Conservation (phyloP, 495 filamentous ascomycete genomes). For the Neurospora hispaniola region DNA sequence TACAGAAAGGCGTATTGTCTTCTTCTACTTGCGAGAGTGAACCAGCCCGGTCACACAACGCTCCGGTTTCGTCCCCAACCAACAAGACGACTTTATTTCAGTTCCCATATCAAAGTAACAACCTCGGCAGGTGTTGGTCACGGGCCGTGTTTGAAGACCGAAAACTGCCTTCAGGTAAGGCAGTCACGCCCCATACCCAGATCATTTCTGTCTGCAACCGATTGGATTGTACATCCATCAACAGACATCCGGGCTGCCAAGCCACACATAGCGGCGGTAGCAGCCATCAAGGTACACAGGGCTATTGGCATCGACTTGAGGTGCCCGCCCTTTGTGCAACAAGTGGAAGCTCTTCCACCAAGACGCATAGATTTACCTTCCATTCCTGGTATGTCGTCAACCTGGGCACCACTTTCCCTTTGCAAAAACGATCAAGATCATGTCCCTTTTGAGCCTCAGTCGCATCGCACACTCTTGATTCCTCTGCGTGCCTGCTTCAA, state of each 20-base stretch:
- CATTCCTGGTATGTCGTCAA: background rate
- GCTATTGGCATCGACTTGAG: background rate
- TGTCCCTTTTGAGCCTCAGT: background rate
- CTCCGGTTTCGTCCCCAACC: background rate
- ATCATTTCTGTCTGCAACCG: background rate
- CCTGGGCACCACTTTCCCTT: background rate
- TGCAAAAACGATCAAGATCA: background rate
- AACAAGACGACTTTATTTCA: background rate
- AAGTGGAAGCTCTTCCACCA: background rate
- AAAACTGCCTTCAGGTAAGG: background rate
- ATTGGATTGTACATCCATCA: background rate
- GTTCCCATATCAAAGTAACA: background rate
- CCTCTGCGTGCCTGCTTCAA: background rate
- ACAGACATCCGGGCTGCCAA: background rate
- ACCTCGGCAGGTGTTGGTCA: background rate
- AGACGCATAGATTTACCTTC: background rate
- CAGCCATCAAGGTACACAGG: background rate
- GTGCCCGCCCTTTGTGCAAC: background rate
- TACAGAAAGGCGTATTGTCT: background rate
- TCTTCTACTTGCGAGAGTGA: background rate
- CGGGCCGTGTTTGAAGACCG: background rate
- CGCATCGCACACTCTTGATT: background rate
- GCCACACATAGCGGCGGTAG: background rate
- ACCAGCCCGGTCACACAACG: background rate
- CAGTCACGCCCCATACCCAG: background rate